Evolutionary conservation across 495 filamentous ascomycete genomes (phyloP).

Genomic region (Penicillium desertorum): DNA sequence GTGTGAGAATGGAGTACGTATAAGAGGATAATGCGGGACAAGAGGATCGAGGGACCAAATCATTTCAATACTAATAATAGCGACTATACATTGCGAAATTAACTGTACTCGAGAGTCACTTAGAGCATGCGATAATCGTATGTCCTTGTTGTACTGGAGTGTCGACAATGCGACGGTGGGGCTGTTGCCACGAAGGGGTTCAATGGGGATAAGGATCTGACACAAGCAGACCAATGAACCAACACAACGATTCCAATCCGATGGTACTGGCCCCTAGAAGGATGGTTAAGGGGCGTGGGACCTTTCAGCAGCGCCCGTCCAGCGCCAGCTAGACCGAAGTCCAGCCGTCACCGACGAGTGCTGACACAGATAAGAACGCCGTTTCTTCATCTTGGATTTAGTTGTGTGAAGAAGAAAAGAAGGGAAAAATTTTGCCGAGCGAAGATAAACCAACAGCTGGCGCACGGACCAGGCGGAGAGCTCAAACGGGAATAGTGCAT

Average conservation of each 20-base stretch:
- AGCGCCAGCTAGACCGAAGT: conserved; percentile 29
- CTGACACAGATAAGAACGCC: conserved; percentile 45
- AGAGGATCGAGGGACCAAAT: background rate
- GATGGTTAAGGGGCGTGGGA: conserved; percentile 51
- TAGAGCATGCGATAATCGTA: background rate
- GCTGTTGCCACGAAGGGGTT: background rate
- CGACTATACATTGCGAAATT: background rate
- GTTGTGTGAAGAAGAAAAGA: conserved; percentile 51
- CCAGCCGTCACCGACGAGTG: conserved; percentile 41
- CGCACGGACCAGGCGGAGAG: conserved; percentile 37
- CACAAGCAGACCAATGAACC: background rate
- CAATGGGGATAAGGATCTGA: background rate
- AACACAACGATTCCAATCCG: conserved; percentile 50
- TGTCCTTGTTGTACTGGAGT: conserved; percentile 3
- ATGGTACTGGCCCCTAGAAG: conserved; percentile 45
- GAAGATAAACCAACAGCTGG: conserved; percentile 17
- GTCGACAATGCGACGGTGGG: conserved; percentile 3
- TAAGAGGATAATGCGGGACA: background rate
- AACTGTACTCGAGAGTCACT: conserved; percentile 1
- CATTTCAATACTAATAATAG: background rate
- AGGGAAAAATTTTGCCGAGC: conserved; percentile 23
- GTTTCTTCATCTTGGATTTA: conserved; percentile 58
- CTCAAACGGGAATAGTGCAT: conserved; percentile 27
- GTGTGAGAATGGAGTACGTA: background rate
- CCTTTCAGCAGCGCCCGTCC: conserved; percentile 54